Percentiles rank a stretch among this genome's conserved stretches.
Conservation (phyloP, 768 basidiomycete genomes). For the Mycena rosella region DNA sequence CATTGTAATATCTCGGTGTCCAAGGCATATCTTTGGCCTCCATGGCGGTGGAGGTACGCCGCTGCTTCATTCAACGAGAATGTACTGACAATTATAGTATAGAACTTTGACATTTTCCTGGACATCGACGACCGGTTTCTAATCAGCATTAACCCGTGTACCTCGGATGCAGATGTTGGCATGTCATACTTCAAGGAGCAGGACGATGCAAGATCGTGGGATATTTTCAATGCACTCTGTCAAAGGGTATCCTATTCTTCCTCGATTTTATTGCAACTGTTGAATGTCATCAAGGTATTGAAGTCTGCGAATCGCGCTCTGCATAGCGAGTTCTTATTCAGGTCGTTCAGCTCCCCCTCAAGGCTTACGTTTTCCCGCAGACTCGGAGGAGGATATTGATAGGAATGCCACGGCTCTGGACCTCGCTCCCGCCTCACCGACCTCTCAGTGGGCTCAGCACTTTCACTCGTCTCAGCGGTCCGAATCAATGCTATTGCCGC, state of each 20-base stretch:
- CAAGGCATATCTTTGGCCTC: constrained; percentile 1
- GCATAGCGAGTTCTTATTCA: constrained; percentile 14
- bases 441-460: too few relatives aligned
- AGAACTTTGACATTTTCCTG: constrained; percentile 24
- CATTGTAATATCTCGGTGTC: not conserved
- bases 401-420: not conserved
- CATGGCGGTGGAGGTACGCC: not conserved
- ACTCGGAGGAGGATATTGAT: not conserved
- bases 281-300: not conserved
- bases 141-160: constrained; percentile 3
- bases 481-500: not conserved
- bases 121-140: constrained; percentile 15
- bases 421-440: too few relatives aligned
- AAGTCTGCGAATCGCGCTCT: constrained; percentile 6
- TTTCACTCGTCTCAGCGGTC: too few relatives aligned
- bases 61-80: not conserved
- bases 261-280: too few relatives aligned
- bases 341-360: too few relatives aligned
- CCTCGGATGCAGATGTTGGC: not conserved
- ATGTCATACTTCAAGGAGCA: too few relatives aligned
- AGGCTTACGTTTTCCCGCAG: not conserved
- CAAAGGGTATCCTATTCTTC: constrained; percentile 19
- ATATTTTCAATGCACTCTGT: constrained; percentile 13
- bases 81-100: too few relatives aligned
- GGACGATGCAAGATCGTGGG: not conserved